Percentiles rank a stretch among this genome's conserved stretches.
Conservation (phyloP, 2,329 filamentous ascomycete species). For the Lasiodiplodia gonubiensis region DNA sequence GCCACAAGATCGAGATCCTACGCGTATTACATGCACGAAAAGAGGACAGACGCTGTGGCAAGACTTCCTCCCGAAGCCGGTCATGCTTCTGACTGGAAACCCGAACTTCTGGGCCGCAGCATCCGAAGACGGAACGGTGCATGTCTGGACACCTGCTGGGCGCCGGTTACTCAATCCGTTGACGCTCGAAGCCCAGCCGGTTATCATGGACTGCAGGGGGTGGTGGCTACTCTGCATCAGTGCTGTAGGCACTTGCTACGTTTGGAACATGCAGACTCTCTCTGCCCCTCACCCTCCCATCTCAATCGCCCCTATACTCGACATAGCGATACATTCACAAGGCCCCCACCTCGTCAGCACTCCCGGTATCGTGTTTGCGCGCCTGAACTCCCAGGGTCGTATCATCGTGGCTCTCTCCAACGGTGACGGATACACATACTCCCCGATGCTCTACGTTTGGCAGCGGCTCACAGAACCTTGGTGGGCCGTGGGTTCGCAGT, state of each 20-base stretch:
- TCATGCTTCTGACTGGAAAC: constrained; percentile 90
- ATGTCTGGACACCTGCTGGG: constrained; percentile 91
- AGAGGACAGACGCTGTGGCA: constrained; percentile 86
- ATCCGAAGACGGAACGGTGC: constrained; percentile 89
- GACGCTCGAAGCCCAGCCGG: constrained; percentile 87
- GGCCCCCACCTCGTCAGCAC: constrained; percentile 78
- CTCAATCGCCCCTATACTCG: constrained; percentile 85
- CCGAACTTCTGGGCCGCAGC: constrained; percentile 89
- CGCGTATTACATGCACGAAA: constrained; percentile 80
- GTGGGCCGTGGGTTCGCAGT: constrained; percentile 98
- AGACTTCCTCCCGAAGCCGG: constrained; percentile 84
- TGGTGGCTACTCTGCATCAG: constrained; percentile 91
- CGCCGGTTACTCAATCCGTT: constrained; percentile 83
- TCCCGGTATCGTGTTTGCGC: constrained; percentile 87
- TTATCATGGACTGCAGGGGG: constrained; percentile 88
- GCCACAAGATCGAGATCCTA: constrained; percentile 74
- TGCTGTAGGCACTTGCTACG: constrained; percentile 84
- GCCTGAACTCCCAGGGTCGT: constrained; percentile 85
- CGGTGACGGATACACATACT: constrained; percentile 92
- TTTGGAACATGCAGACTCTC: constrained; percentile 89
- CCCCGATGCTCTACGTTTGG: constrained; percentile 84
- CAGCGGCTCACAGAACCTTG: constrained; percentile 94
- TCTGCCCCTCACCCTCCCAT: constrained; percentile 87
- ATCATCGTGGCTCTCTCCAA: constrained; percentile 91
- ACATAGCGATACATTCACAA: constrained; percentile 80